Evolutionary conservation across 805 yeast genomes (phyloP), one percentile per base, ranked within the genome.

Genomic region (Saccharomyces jurei): DNA sequence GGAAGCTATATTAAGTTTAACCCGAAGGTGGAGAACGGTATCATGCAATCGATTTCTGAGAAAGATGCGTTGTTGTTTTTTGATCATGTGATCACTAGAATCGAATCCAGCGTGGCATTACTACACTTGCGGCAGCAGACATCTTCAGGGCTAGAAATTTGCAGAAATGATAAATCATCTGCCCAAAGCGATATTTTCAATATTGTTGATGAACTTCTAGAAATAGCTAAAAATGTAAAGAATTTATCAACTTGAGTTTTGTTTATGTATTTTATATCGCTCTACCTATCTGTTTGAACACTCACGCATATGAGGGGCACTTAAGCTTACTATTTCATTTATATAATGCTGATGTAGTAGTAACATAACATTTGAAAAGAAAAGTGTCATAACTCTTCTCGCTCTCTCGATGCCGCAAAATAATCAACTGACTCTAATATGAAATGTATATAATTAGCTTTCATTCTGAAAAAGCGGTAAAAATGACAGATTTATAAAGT

Each of bases 71-170:
- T 82, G 46, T 73, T 77, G 4, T 74, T 84, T 48, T 71, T 87
- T 56, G 89, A 84, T 55, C 86, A 83, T 59, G 70, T 84, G 28
- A 79, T 86, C 13, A 81, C 90, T 0, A 76, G 95, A 66, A 73
- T 87, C 44, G 96, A 88, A 64, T 77, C 81, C 52, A 74, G 81
- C 56, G 80, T 81, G 14, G 73, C 78, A 0, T 57, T 75, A 48
- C 60, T 81, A 51, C 67, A 71, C 25, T 54, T 80, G 36, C 74
- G 82, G 54, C 79, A 77, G 58, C 62, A 63, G 26, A 59, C 61
- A 46, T 54, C 52, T 17, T 54, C 55, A 25, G 64, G 65, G 8
- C 51, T 69, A 31, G 58, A 57, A 2, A 47, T 60, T 17, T 54
- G 31, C 29, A 41, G 53, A 6, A 50, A 52, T 41, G 69, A 63